Evolutionary conservation across 2,329 filamentous ascomycete genomes (phyloP).

Genomic region (Dendrostoma leiphaemia): DNA sequence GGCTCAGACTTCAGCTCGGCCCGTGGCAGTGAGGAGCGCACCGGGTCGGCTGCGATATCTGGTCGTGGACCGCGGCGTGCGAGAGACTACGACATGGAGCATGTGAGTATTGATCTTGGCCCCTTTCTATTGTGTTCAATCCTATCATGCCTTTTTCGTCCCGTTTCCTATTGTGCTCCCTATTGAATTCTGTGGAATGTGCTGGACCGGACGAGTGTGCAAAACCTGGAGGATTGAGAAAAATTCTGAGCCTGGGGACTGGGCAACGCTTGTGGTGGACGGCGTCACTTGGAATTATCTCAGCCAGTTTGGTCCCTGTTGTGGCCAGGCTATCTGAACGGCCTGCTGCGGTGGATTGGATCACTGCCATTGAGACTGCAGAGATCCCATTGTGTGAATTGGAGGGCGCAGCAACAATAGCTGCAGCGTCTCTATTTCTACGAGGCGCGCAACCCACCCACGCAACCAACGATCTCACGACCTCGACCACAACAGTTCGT

Average conservation of each 20-base stretch:
- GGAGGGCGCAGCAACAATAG: neutral
- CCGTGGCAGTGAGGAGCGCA: conserved; percentile 76
- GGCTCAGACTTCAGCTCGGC: conserved; percentile 62
- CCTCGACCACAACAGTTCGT: neutral
- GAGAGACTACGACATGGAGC: conserved; percentile 79
- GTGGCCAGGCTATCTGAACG: neutral
- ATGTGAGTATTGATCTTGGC: conserved; percentile 54
- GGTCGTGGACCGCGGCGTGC: conserved; percentile 70
- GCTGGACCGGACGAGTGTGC: neutral
- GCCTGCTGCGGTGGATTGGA: neutral
- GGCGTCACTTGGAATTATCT: neutral
- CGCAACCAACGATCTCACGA: neutral
- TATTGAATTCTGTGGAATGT: neutral
- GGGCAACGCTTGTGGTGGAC: neutral
- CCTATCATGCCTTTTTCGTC: neutral
- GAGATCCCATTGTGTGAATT: neutral
- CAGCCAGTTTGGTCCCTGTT: neutral
- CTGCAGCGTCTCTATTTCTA: neutral
- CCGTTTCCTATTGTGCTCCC: neutral
- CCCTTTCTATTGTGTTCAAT: conserved; percentile 15
- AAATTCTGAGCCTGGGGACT: neutral
- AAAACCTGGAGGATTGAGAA: no score
- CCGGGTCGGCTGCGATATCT: conserved; percentile 57
- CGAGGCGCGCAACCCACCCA: neutral
- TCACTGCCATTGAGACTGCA: neutral